Evolutionary conservation across 768 basidiomycete genomes (phyloP).

Genomic region (Obba rivulosa): DNA sequence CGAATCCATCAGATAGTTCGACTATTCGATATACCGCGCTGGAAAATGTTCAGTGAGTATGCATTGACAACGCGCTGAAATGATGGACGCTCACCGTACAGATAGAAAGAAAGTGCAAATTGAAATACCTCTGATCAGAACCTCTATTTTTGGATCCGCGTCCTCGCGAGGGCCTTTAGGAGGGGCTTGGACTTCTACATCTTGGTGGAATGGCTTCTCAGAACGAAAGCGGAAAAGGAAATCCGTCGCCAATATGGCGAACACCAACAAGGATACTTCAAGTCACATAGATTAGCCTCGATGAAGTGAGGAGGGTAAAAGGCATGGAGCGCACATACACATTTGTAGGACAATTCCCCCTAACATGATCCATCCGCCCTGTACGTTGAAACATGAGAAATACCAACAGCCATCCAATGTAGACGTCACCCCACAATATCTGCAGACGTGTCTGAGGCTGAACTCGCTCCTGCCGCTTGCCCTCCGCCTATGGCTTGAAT

Average conservation of each 20-base stretch:
- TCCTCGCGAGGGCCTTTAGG: neutral
- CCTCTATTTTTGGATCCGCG: constrained; percentile 18
- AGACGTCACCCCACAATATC: no score
- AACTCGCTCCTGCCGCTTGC: constrained; percentile 16
- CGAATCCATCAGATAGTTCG: constrained; percentile 43
- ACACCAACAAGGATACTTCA: constrained; percentile 21
- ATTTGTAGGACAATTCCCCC: constrained; percentile 24
- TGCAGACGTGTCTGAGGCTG: no score
- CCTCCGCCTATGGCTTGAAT: constrained; percentile 37
- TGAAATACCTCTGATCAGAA: constrained; percentile 20
- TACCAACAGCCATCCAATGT: no score
- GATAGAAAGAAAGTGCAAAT: constrained; percentile 22
- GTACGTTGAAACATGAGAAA: no score
- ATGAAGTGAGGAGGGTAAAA: neutral
- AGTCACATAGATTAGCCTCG: neutral
- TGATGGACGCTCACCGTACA: constrained; percentile 19
- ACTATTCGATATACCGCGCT: constrained; percentile 46
- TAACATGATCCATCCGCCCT: constrained; percentile 26
- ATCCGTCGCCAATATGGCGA: constrained; percentile 38
- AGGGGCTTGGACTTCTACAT: neutral
- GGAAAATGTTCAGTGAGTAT: neutral
- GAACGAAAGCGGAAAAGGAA: constrained; percentile 36
- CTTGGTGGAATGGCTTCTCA: constrained; percentile 29
- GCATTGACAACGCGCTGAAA: constrained; percentile 5
- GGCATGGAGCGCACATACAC: constrained; percentile 11